Conservation (phyloP, 148 eudicot genomes). For the Amaranthus palmeri region DNA sequence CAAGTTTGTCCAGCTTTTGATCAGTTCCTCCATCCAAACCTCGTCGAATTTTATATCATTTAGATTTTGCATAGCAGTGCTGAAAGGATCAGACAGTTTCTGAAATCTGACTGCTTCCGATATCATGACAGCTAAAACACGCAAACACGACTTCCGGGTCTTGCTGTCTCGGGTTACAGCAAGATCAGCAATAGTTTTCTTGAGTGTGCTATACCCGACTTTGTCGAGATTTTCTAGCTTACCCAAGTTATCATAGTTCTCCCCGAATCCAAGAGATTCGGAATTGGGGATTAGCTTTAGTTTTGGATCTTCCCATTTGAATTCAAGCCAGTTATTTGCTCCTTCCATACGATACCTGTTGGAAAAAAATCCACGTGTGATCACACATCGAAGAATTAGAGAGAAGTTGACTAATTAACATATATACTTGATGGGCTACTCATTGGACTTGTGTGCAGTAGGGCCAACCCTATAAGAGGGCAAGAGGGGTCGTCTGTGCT, state of each 20-base stretch:
- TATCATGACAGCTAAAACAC: constrained; percentile 10
- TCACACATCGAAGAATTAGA: too few relatives aligned
- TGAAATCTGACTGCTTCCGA: constrained; percentile 3
- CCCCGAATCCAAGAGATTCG: constrained; percentile 3
- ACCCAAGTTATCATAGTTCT: constrained; percentile 11
- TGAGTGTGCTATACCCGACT: constrained; percentile 7
- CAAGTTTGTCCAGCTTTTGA: not conserved
- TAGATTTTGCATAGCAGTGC: not conserved
- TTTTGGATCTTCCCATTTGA: not conserved
- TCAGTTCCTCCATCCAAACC: constrained; percentile 2
- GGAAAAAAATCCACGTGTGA: too few relatives aligned
- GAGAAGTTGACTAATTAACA: too few relatives aligned
- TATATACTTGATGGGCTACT: too few relatives aligned
- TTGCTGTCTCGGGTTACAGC: not conserved
- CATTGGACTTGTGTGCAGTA: too few relatives aligned
- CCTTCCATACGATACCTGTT: not conserved
- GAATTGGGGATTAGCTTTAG: not conserved
- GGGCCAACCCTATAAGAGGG: too few relatives aligned
- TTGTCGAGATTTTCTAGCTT: not conserved
- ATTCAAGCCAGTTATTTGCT: constrained; percentile 6
- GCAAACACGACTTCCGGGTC: not conserved
- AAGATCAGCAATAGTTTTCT: not conserved
- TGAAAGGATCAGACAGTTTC: constrained; percentile 1
- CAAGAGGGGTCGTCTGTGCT: too few relatives aligned
- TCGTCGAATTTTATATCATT: not conserved